A percentile compares a stretch with the other conserved stretches of the same genome.
Evolutionary conservation across 441 rosid genomes (phyloP).

Genomic region (Adansonia rubrostipa): DNA sequence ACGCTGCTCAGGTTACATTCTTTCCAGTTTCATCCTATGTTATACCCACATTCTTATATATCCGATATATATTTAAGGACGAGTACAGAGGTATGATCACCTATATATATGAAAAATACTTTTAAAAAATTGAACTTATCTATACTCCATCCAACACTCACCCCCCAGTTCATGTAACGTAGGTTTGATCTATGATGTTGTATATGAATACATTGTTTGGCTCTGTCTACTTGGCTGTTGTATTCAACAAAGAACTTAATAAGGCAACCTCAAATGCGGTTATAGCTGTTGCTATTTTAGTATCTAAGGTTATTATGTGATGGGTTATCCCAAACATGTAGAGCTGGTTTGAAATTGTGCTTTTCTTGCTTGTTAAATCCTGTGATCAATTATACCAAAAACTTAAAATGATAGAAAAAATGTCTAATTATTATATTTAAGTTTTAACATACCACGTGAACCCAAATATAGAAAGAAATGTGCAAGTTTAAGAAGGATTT

Average conservation of each 20-base stretch:
- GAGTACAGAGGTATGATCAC: neutral
- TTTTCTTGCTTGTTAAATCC: no score
- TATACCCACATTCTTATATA: neutral
- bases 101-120: neutral
- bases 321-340: neutral
- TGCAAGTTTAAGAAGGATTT: no score
- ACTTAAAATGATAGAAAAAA: no score
- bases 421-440: neutral
- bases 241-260: no score
- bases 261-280: neutral
- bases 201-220: neutral
- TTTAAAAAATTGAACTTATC: neutral
- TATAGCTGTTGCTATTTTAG: neutral
- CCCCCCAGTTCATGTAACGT: neutral
- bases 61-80: neutral
- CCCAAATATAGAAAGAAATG: no score
- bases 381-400: neutral
- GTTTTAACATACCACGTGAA: neutral
- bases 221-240: no score
- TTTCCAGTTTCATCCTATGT: neutral
- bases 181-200: neutral
- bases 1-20: constrained; percentile 67
- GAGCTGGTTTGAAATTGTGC: neutral
- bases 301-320: constrained; percentile 25
- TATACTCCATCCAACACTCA: no score